Conservation (phyloP, 176 grass and related monocot genomes). For the Poa pratensis region DNA sequence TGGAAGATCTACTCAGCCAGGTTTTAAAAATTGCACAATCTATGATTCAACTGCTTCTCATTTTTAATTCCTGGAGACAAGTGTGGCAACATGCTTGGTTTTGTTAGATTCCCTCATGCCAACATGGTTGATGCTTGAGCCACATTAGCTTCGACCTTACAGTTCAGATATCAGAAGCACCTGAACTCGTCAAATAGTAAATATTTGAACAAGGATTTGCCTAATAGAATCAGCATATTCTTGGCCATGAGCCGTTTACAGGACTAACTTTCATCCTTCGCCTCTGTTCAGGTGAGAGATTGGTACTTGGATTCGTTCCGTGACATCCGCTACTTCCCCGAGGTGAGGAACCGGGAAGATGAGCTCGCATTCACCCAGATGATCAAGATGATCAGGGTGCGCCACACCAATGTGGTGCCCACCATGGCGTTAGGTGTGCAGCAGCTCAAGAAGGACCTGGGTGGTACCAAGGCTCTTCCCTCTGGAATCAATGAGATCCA, state of each 20-base stretch:
- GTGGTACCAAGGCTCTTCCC: conserved; percentile 44
- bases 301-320: conserved; percentile 93
- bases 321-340: conserved; percentile 77
- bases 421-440: conserved; percentile 89
- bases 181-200: conserved; percentile 12
- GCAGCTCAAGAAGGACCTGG: conserved; percentile 80
- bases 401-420: conserved; percentile 91
- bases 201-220: conserved; percentile 4
- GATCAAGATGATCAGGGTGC: conserved; percentile 89
- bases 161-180: conserved; percentile 16
- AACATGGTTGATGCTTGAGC: conserved; percentile 6
- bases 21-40: not conserved
- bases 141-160: not conserved
- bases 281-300: conserved; percentile 62
- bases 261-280: conserved; percentile 13
- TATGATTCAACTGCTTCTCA: conserved; percentile 7
- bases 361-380: conserved; percentile 87
- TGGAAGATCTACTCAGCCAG: not conserved
- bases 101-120: conserved; percentile 20
- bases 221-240: conserved; percentile 4
- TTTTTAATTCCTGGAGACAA: conserved; percentile 4
- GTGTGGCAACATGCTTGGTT: conserved; percentile 10
- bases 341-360: conserved; percentile 49
- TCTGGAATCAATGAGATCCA: conserved; percentile 75
- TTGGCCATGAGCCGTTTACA: not conserved